phyloP scores from a whole-genome alignment of 2,329 filamentous ascomycete genomes.

The Geosmithia morbida region DNA sequence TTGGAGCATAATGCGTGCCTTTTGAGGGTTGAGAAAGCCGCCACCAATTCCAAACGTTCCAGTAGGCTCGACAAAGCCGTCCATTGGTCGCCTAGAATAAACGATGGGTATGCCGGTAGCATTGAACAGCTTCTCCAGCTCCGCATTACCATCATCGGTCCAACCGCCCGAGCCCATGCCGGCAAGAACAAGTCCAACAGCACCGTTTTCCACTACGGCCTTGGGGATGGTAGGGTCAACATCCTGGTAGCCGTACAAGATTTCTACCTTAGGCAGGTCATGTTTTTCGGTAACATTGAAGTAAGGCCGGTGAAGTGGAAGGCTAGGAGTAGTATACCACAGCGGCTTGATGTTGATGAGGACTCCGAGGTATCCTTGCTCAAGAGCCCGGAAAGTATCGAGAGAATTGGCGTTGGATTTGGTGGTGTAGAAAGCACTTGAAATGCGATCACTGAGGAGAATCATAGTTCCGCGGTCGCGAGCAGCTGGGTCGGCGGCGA shows the following conservation, averaged over 20 bases:
- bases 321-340: conserved; percentile 30
- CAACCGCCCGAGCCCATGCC: conserved; percentile 39
- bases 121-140: conserved; percentile 25
- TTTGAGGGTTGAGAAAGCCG: conserved; percentile 35
- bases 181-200: conserved; percentile 38
- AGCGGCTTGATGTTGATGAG: conserved; percentile 34
- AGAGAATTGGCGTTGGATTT: conserved; percentile 49
- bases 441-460: conserved; percentile 47
- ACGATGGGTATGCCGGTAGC: conserved; percentile 31
- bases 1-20: not conserved
- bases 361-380: conserved; percentile 40
- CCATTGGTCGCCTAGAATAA: conserved; percentile 31
- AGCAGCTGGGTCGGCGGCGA: conserved; percentile 31
- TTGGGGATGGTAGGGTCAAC: conserved; percentile 30
- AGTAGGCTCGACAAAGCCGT: conserved; percentile 32
- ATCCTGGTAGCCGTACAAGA: conserved; percentile 40
- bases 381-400: conserved; percentile 44
- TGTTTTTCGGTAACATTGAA: conserved; percentile 19
- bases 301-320: conserved; percentile 14
- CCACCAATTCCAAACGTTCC: conserved; percentile 22
- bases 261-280: conserved; percentile 36
- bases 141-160: conserved; percentile 20
- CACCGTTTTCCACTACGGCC: conserved; percentile 31
- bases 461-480: conserved; percentile 40
- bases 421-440: conserved; percentile 38